Evolutionary conservation across 2,329 filamentous ascomycete species (phyloP), one percentile per base, ranked within the genome.

Genomic region (Lachnellula cervina): DNA sequence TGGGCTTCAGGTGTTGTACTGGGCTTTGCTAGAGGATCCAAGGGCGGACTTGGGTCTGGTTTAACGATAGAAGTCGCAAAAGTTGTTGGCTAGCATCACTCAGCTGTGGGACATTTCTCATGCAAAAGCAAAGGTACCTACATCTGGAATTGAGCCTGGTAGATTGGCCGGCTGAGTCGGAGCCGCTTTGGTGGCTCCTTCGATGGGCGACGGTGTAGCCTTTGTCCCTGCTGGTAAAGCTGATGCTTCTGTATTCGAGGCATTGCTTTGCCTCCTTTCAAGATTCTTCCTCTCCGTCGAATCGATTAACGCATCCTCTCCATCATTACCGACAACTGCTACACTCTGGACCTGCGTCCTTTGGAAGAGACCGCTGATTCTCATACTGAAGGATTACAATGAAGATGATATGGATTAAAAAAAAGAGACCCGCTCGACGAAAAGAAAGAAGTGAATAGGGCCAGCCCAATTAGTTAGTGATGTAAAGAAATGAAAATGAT

Each of bases 391-490:
- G 23, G 16, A 45, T 21, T 46, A 38, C 45, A 45, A 52, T 7
- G 42, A 46, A 46, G 4, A 19, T 21, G 42, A 44, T 21, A 42
- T 42, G 17, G 19, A 25, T 19, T 44, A 13, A 52, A 52, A 52
- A 35, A 52, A 40, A 52, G 50, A 35, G 42, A 52, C 50, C 50
- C 6, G 50, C 50, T 52, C 40, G 28, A 46, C 38, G 40, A 52
- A 52, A 19, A 45, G 50, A 52, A 52, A 34, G 11, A 19, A 52
- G 32, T 34, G 14, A 44, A 52, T 11, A 44, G 50, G 38, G 16
- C 50, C 50, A 52, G 50, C 48, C 49, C 28, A 28, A 23, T 34
- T 44, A 32, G 9, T 40, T 52, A 25, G 21, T 37, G 25, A 44
- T 32, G 21, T n/a, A 21, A 25, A 45, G 21, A 17, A 45, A 44